Conservation (phyloP, 1,284 basidiomycete genomes). For the Blastosporella zonata region DNA sequence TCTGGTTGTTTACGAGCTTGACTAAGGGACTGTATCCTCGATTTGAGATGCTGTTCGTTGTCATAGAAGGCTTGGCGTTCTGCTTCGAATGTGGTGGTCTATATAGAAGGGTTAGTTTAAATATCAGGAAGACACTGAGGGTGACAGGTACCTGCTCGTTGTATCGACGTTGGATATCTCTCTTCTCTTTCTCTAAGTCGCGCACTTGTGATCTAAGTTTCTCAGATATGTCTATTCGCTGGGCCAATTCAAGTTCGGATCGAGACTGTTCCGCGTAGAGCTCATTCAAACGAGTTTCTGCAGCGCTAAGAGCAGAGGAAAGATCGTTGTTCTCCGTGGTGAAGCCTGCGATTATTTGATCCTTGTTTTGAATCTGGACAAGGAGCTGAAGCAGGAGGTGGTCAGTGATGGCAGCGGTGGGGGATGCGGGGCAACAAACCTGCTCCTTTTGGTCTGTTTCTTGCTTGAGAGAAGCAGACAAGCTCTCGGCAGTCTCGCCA, state of each 20-base stretch:
- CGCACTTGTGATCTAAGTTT: constrained; percentile 74
- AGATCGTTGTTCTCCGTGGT: constrained; percentile 62
- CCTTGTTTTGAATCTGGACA: constrained; percentile 72
- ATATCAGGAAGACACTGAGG: constrained; percentile 9
- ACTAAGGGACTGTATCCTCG: constrained; percentile 75
- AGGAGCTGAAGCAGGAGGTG: constrained; percentile 49
- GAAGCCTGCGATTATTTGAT: constrained; percentile 60
- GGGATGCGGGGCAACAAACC: constrained; percentile 37
- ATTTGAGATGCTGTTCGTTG: constrained; percentile 84
- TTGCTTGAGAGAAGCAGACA: constrained; percentile 61
- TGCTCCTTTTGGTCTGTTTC: constrained; percentile 81
- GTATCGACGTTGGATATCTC: constrained; percentile 73
- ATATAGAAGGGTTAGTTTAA: constrained; percentile 20
- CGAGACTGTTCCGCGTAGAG: constrained; percentile 76
- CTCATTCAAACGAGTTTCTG: constrained; percentile 69
- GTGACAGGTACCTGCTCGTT: constrained; percentile 66
- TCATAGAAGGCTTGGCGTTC: constrained; percentile 85
- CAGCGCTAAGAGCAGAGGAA: constrained; percentile 57
- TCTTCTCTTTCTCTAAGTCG: constrained; percentile 79
- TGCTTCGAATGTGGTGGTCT: constrained; percentile 79
- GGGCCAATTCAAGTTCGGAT: constrained; percentile 71
- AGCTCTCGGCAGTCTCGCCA: constrained; percentile 47
- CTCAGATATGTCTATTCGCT: constrained; percentile 74
- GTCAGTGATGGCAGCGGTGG: constrained; percentile 14
- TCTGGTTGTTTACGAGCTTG: constrained; percentile 61